Percentiles rank a stretch among this genome's conserved stretches.
phyloP scores from a whole-genome alignment of 768 basidiomycete genomes.

The Lactarius psammicola region DNA sequence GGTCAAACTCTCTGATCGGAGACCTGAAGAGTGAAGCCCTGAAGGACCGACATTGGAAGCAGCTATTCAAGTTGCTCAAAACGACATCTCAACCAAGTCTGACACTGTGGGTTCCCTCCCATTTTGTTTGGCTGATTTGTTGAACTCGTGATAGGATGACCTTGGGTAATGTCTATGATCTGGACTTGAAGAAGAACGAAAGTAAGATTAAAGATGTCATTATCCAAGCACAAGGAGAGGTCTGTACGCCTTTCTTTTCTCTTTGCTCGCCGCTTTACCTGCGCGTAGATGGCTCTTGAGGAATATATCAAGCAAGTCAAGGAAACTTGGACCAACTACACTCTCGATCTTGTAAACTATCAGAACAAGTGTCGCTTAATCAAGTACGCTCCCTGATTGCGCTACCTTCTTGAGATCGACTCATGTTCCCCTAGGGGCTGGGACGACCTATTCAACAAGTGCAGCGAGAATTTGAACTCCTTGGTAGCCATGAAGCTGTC shows the following conservation, averaged over 20 bases:
- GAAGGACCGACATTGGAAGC: conserved; percentile 98
- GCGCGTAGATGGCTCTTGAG: conserved; percentile 83
- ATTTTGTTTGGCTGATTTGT: not conserved
- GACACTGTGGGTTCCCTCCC: conserved; percentile 51
- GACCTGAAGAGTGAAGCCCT: conserved; percentile 97
- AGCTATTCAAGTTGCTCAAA: conserved; percentile 86
- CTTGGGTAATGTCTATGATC: conserved; percentile 92
- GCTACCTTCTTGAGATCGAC: not conserved
- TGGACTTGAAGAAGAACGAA: conserved; percentile 95
- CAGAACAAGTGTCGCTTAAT: conserved; percentile 99
- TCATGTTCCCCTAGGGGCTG: conserved; percentile 63
- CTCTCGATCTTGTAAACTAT: conserved; percentile 94
- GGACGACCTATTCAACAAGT: conserved; percentile 97
- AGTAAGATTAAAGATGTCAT: conserved; percentile 89
- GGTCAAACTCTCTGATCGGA: conserved; percentile 84
- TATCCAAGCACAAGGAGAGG: conserved; percentile 96
- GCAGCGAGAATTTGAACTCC: conserved; percentile 95
- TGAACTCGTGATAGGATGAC: conserved; percentile 66
- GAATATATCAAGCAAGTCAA: conserved; percentile 96
- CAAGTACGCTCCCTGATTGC: conserved; percentile 45
- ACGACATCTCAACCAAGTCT: conserved; percentile 74
- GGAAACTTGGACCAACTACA: conserved; percentile 95
- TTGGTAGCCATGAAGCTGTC: conserved; percentile 96
- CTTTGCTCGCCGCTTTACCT: conserved; percentile 33
- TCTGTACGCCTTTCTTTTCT: conserved; percentile 33